Evolutionary conservation across 495 filamentous ascomycete genomes (phyloP), one percentile per base, ranked within the genome.

Genomic region (Terfezia claveryi): DNA sequence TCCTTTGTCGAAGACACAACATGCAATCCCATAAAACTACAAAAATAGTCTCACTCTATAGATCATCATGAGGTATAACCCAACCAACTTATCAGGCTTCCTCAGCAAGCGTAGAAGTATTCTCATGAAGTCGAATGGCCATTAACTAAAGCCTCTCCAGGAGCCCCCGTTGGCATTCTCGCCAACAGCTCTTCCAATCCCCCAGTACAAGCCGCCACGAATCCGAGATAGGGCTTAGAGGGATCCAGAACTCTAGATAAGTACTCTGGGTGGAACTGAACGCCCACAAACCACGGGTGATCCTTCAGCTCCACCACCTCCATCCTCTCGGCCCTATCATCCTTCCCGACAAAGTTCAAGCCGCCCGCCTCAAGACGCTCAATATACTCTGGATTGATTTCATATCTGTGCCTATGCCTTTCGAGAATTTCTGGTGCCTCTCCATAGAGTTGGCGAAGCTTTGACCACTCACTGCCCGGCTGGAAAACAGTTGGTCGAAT

Each of bases 231-330:
- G 1, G 84, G 78, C 64, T 78, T 78, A 61, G 78, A 82, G 1
- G 87, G 87, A 36, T 77, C 68, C 59, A 89, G 69, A 7, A 91
- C 85, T 37, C 81, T 73, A 37, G 70, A 75, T 41, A 83, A 69
- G 58, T 91, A 92, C 65, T 94, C 87, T 0, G 86, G 86, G 68
- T 94, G 87, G 65, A 82, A 88, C 68, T 92, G 85, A 17, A 91
- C 85, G 56, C 80, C 91, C 16, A 98, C 83, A 64, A 81, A 98
- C 73, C 78, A 98, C 1, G 83, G 83, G 66, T 98, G 91, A 56
- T 94, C 83, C 64, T 76, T 78, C 53, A 95, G 67, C 69, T 98
- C 91, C 23, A 95, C 69, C 54, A 91, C 75, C 72, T 96, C 91
- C 85, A 95, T 91, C 10, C 89, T 80, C 66, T 81, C 75, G 37